Percentiles rank a stretch among this genome's conserved stretches.
These are phyloP conservation scores for Phytophthora capsici DNA, from an alignment of 352 stramenopile species.

Conservation along the genomic window DNA sequence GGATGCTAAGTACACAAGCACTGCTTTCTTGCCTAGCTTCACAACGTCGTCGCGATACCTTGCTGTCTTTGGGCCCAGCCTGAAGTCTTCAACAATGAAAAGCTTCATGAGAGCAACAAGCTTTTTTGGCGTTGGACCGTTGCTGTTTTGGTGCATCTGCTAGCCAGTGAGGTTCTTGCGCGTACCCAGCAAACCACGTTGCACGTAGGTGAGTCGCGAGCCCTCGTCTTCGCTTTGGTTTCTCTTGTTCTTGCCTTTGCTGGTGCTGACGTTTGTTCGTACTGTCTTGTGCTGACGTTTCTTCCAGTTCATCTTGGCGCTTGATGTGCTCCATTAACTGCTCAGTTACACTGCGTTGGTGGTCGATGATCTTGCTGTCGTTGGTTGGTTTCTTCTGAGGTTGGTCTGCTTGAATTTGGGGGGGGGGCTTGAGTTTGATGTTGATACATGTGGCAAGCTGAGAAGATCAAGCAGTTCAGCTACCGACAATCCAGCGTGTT, in stretches of 20 bases:
- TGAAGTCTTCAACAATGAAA: no score
- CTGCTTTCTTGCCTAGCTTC: no score
- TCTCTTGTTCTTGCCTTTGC: background rate
- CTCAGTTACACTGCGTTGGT: conserved; percentile 21
- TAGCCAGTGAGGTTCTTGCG: background rate
- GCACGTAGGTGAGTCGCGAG: conserved; percentile 4
- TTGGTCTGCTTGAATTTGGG: background rate
- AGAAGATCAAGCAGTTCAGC: background rate
- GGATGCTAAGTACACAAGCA: no score
- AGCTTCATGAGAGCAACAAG: no score
- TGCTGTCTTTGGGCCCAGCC: no score
- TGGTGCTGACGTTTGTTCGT: background rate
- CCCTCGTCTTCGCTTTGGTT: background rate
- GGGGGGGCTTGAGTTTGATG: background rate
- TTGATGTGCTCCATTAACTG: conserved; percentile 17
- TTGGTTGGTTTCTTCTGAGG: background rate
- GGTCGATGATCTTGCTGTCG: background rate
- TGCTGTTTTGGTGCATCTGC: no score
- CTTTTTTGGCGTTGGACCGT: no score
- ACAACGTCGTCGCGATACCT: no score
- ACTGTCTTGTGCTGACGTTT: background rate
- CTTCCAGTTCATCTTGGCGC: conserved; percentile 8
- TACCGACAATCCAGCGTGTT: background rate
- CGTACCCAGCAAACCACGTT: conserved; percentile 8
- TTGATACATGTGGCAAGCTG: background rate